Conservation (phyloP, 2,329 filamentous ascomycete genomes). For the Penicillium vulpinum region DNA sequence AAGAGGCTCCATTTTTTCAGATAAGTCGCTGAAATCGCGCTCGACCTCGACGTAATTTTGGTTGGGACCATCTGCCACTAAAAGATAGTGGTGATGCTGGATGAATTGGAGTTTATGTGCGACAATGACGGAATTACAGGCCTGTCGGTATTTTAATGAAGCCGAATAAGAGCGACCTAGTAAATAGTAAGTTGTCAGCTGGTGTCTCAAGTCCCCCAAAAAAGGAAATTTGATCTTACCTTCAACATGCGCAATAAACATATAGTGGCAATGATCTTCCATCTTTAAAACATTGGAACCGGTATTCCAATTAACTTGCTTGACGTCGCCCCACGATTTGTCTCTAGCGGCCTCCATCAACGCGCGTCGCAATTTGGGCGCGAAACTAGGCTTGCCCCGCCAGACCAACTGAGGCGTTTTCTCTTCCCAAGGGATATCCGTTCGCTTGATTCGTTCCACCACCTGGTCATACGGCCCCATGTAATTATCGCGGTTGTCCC, state of each 20-base stretch:
- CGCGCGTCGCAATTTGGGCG: slow-evolving; percentile 42
- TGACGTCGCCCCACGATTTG: slow-evolving; percentile 51
- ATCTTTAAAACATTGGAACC: slow-evolving; percentile 49
- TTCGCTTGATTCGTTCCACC: slow-evolving; percentile 31
- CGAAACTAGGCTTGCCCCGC: slow-evolving; percentile 49
- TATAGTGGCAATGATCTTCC: slow-evolving; percentile 55
- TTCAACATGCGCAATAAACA: slow-evolving; percentile 56
- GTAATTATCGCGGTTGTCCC: slow-evolving; percentile 41
- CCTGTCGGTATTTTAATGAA: slow-evolving; percentile 53
- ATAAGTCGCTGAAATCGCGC: slow-evolving; percentile 58
- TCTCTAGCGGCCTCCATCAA: slow-evolving; percentile 42
- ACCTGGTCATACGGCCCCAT: slow-evolving; percentile 42
- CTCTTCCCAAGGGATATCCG: slow-evolving; percentile 33
- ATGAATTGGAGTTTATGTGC: slow-evolving; percentile 51
- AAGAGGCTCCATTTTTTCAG: slow-evolving; percentile 40
- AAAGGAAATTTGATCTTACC: slow-evolving; percentile 32
- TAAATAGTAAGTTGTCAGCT: neutral
- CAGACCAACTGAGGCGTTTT: slow-evolving; percentile 50
- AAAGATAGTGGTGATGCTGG: slow-evolving; percentile 50
- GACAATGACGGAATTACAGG: slow-evolving; percentile 50
- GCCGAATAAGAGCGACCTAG: slow-evolving; percentile 51
- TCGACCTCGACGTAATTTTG: slow-evolving; percentile 53
- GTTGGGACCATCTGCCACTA: slow-evolving; percentile 44
- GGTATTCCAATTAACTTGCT: slow-evolving; percentile 42
- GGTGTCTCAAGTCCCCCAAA: neutral